Conservation (phyloP, 176 grass and related monocot species). For the Oryza officinalis region DNA sequence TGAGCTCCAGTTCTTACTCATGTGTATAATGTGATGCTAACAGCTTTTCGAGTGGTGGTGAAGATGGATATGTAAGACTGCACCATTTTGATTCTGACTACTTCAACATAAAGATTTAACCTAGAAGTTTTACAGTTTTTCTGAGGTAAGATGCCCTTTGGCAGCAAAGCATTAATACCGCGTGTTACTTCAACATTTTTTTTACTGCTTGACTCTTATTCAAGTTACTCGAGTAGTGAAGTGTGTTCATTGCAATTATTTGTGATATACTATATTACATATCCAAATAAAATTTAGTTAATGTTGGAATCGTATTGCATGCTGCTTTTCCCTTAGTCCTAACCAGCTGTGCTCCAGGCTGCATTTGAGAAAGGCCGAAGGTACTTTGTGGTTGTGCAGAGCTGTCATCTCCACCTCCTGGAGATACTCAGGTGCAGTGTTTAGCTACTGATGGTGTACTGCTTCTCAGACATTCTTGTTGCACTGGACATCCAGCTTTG, state of each 20-base stretch:
- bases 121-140: neutral
- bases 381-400: neutral
- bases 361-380: neutral
- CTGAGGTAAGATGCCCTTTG: neutral
- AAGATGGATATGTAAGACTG: conserved; percentile 59
- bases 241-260: neutral
- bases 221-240: neutral
- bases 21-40: neutral
- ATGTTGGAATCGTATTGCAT: neutral
- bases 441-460: neutral
- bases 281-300: neutral
- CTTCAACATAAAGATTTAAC: conserved; percentile 76
- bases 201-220: neutral
- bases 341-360: neutral
- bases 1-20: neutral
- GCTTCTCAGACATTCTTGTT: neutral
- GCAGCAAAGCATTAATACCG: neutral
- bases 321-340: neutral
- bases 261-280: neutral
- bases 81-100: conserved; percentile 88
- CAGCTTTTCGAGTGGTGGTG: conserved; percentile 87
- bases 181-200: no score
- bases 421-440: neutral
- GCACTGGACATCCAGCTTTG: neutral
- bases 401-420: neutral